Base-by-base conservation (phyloP, 345 rosid species). In the Citropsis articulata region DNA sequence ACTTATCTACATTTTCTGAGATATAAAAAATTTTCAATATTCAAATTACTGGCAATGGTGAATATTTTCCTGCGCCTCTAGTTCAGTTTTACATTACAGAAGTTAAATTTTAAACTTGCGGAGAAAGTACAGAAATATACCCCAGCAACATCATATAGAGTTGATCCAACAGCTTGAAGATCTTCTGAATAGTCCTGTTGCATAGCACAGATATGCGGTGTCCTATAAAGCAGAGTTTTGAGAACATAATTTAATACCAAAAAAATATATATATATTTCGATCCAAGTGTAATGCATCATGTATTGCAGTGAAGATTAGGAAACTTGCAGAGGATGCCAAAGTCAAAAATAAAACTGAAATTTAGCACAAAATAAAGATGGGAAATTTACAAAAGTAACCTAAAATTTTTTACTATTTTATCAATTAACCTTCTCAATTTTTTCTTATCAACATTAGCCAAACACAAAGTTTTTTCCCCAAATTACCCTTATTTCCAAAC, bases 111-210 rank as follows among this genome's bases (percentile, higher is more conserved):
- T 25, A 18, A 16, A 31, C 30, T n/a, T 33, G 30, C 35, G 7
- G 40, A 69, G 67, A 6, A 72, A 14, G 61, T 53, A 33, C 4
- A 66, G 78, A 83, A 35, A 55, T 45, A 81, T 84, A 91, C 97
- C 88, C 87, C 90, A 0, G 82, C 64, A 60, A 81, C 70, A 33
- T 90, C 65, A 21, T 87, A 74, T 65, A 93, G 83, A 80, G 88
- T 72, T 30, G 92, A 81, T 75, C 94, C 98, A 69, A 90, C 94
- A 35, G 63, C 63, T 64, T 77, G 84, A 81, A 95, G 93, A 88
- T 93, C 93, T 69, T 85, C 78, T 21, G 94, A 85, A 25, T 60
- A 27, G 83, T 95, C 98, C 78, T 88, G 88, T 79, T 90, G 98
- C 88, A 93, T 90, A 50, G 88, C 73, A 71, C 93, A 89, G 64